Conservation (phyloP, 495 filamentous ascomycete species). For the Haplographium delicatum region DNA sequence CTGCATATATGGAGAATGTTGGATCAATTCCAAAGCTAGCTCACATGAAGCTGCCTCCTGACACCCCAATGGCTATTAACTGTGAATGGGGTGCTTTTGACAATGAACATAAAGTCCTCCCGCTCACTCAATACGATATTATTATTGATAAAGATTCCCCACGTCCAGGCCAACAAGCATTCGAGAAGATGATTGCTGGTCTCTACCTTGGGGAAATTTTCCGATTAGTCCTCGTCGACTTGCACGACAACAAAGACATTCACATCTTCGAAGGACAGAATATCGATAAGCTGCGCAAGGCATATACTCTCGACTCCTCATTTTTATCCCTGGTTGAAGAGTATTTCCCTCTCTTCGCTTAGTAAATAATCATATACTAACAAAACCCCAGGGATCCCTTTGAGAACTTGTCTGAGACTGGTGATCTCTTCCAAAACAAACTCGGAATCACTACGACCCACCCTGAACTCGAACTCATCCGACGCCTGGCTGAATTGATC, state of each 20-base stretch:
- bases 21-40: constrained; percentile 92
- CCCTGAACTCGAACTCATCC: constrained; percentile 78
- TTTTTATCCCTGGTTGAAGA: constrained; percentile 96
- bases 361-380: too few relatives aligned
- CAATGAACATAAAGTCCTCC: constrained; percentile 90
- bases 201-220: constrained; percentile 95
- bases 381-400: too few relatives aligned
- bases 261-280: constrained; percentile 82
- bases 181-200: constrained; percentile 98
- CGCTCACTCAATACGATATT: constrained; percentile 77
- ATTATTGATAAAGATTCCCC: constrained; percentile 90
- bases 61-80: constrained; percentile 94
- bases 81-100: constrained; percentile 99
- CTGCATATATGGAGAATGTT: constrained; percentile 93
- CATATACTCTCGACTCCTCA: constrained; percentile 84
- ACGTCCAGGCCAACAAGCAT: constrained; percentile 90
- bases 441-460: constrained; percentile 62
- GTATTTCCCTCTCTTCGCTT: too few relatives aligned
- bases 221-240: constrained; percentile 80
- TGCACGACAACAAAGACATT: constrained; percentile 70
- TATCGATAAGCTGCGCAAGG: constrained; percentile 67
- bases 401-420: constrained; percentile 85
- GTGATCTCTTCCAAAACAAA: constrained; percentile 68
- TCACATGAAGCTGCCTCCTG: constrained; percentile 84
- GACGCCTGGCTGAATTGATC: constrained; percentile 85